These are phyloP conservation scores for Fusarium floridanum DNA, from an alignment of 2,329 filamentous ascomycete species.

Conservation along the genomic window DNA sequence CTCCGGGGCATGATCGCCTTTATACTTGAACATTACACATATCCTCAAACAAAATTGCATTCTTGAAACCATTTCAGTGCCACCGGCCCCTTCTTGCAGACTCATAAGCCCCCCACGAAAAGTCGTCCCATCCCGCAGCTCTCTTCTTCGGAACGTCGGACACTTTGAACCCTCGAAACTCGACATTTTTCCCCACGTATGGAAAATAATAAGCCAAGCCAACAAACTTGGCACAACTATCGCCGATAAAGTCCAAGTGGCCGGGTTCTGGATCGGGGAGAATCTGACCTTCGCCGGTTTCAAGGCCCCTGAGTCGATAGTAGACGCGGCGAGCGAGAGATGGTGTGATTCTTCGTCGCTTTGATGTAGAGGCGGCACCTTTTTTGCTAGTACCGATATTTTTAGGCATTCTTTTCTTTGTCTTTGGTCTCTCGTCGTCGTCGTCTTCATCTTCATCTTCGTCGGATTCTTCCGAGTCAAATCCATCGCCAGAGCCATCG, in stretches of 20 bases:
- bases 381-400: background rate
- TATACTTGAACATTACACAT: background rate
- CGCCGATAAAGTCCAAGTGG: constrained; percentile 15
- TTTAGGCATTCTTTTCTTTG: background rate
- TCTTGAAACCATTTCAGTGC: background rate
- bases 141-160: constrained; percentile 1
- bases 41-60: background rate
- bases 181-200: background rate
- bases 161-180: constrained; percentile 22
- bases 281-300: constrained; percentile 19
- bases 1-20: too few relatives aligned
- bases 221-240: constrained; percentile 4
- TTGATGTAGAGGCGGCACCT: background rate
- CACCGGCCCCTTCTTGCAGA: background rate
- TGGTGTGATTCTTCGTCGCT: constrained; percentile 3
- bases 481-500: background rate
- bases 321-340: constrained; percentile 16
- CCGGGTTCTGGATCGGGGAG: background rate
- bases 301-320: constrained; percentile 13
- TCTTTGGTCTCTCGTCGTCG: background rate
- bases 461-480: background rate
- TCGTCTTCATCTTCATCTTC: background rate
- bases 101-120: background rate
- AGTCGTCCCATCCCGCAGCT: background rate
- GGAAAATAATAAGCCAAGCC: constrained; percentile 18